Percentiles rank a stretch among this genome's conserved stretches.
Conservation (phyloP, 2,329 filamentous ascomycete species). For the Ceratocystis destructans region DNA sequence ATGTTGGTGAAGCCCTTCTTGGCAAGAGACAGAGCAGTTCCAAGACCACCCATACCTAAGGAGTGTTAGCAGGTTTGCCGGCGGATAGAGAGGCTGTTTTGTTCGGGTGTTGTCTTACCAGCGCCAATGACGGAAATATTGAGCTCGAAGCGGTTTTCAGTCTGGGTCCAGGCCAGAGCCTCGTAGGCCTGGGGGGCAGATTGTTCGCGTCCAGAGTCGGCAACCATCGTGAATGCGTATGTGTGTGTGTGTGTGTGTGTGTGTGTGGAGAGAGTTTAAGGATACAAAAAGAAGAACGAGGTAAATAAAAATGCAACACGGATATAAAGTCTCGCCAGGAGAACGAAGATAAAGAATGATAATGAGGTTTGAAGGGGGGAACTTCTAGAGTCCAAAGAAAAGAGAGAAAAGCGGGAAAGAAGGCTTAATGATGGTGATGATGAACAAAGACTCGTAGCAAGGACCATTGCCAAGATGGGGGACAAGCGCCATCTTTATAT, state of each 20-base stretch:
- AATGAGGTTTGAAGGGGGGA: neutral
- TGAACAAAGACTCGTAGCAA: neutral
- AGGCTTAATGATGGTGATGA: conserved; percentile 1
- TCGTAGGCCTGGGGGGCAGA: conserved; percentile 13
- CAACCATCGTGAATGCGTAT: conserved; percentile 16
- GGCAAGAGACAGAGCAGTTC: conserved; percentile 57
- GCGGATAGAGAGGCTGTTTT: neutral
- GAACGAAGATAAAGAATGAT: neutral
- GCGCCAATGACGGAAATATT: conserved; percentile 41
- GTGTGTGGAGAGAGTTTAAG: neutral
- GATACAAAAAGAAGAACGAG: neutral
- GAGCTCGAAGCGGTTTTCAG: conserved; percentile 22
- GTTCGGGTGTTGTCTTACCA: conserved; percentile 25
- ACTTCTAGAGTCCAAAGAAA: neutral
- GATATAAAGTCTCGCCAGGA: conserved; percentile 1
- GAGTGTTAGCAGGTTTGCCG: neutral
- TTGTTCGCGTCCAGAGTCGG: conserved; percentile 13
- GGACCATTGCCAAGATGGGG: neutral
- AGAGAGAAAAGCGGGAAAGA: neutral
- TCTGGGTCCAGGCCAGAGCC: neutral
- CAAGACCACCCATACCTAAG: conserved; percentile 64
- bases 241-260: neutral
- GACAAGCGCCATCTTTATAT: neutral
- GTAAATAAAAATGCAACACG: neutral
- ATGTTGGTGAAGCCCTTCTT: conserved; percentile 63